These are phyloP conservation scores for Mycena galericulata DNA, from an alignment of 768 basidiomycete species.

Conservation along the genomic window DNA sequence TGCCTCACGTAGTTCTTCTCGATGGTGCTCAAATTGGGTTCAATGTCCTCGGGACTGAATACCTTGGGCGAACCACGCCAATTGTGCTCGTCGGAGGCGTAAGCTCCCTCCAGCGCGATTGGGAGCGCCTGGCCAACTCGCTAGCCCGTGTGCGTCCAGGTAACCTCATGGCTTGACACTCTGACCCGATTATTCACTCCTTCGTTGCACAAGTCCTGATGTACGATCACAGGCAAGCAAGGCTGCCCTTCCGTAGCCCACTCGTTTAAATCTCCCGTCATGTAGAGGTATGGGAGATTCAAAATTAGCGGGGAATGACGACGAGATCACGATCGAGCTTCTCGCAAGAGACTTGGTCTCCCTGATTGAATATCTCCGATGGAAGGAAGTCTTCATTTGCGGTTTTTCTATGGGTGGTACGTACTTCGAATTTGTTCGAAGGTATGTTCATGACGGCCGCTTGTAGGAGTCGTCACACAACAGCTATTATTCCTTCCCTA, in stretches of 20 bases:
- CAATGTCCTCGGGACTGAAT: conserved; percentile 55
- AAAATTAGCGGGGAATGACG: conserved; percentile 45
- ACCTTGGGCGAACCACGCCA: conserved; percentile 46
- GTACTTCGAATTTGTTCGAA: not conserved
- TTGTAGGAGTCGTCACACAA: conserved; percentile 55
- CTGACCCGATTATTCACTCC: not conserved
- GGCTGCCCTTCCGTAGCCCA: not conserved
- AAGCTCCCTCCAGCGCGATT: conserved; percentile 54
- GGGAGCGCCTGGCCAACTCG: conserved; percentile 48
- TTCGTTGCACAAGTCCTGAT: conserved; percentile 49
- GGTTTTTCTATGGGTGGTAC: conserved; percentile 67
- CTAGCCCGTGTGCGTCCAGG: conserved; percentile 55
- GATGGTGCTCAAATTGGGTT: conserved; percentile 60
- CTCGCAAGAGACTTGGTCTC: conserved; percentile 58
- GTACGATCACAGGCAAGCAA: conserved; percentile 54
- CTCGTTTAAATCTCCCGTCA: not conserved
- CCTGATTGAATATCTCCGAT: conserved; percentile 52
- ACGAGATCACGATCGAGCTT: conserved; percentile 56
- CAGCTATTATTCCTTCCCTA: conserved; percentile 58
- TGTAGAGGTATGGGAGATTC: conserved; percentile 64
- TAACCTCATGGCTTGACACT: conserved; percentile 31
- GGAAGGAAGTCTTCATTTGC: conserved; percentile 57
- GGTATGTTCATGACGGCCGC: not conserved
- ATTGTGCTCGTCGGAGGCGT: conserved; percentile 58
- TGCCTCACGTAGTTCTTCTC: conserved; percentile 39